Evolutionary conservation across 495 filamentous ascomycete species (phyloP), one percentile per base, ranked within the genome.

Genomic region (Friedmanniomyces simplex): DNA sequence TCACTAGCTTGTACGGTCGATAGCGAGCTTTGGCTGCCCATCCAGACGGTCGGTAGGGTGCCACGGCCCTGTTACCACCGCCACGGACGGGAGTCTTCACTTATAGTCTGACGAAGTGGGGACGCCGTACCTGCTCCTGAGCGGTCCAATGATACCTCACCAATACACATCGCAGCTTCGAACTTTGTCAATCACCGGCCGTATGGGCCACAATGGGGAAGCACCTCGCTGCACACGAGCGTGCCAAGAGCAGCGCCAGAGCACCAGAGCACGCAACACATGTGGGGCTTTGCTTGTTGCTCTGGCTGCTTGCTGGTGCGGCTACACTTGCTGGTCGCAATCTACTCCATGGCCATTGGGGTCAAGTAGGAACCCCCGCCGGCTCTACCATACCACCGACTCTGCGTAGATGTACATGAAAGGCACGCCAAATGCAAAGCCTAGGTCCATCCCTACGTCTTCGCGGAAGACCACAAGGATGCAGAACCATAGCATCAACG

Each of bases 21-120:
- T n/a, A 16, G 5, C 18, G 39, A 43, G 14, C 28, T 32, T 32
- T 32, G 28, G 28, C 28, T 32, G 28, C 28, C 39, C 18, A 20
- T 13, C 39, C 39, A 20, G 14, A 43, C 39, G 3, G 39, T 43
- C 39, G 39, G 39, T 16, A 37, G 39, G 18, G 39, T 43, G 13
- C 39, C 39, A 50, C 67, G 67, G 45, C 68, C 68, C 28, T 32
- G 59, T 67, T 68, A 41, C 65, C 66, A 50, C 67, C 67, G 45
- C 68, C 68, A 52, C 63, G 52, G 52, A 54, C 47, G 21, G 26
- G 21, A 50, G 47, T 50, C 26, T 26, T 50, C 47, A 16, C 3
- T 26, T 21, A 26, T 43, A 20, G 39, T 16, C 39, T 43, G 13
- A 20, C 39, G 14, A 3, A 6, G 39, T 43, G 39, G 39, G 39